Evolutionary conservation across 2,329 filamentous ascomycete genomes (phyloP).

Genomic region (Aspergillus awamori): DNA sequence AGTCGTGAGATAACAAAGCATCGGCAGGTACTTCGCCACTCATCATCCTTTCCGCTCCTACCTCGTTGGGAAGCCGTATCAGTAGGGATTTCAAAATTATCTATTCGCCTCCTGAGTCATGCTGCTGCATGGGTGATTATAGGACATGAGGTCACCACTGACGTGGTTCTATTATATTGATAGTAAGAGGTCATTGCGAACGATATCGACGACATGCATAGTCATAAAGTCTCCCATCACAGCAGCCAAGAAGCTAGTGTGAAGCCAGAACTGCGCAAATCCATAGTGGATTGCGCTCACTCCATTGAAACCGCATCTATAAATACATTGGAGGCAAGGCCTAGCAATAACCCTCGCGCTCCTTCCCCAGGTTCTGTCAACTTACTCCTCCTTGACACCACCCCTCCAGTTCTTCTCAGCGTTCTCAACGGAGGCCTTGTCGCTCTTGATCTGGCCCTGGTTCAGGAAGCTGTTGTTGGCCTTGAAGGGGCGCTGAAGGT

Average conservation of each 20-base stretch:
- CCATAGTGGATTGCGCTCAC: slow-evolving; percentile 4
- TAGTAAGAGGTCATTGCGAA: slow-evolving; percentile 1
- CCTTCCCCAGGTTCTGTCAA: background rate
- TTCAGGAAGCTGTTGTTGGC: slow-evolving; percentile 78
- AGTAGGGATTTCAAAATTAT: background rate
- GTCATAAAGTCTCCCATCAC: background rate
- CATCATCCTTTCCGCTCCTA: background rate
- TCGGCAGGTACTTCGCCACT: background rate
- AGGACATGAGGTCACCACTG: background rate
- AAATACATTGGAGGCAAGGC: slow-evolving; percentile 19
- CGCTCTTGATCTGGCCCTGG: slow-evolving; percentile 74
- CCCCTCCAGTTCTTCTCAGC: slow-evolving; percentile 55
- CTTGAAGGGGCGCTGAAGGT: slow-evolving; percentile 97
- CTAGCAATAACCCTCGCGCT: slow-evolving; percentile 5
- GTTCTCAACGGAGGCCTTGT: slow-evolving; percentile 72
- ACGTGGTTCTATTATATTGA: background rate
- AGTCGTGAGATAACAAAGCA: background rate
- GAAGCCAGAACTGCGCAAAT: slow-evolving; percentile 5
- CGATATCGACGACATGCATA: background rate
- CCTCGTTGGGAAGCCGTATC: background rate
- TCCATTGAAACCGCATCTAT: slow-evolving; percentile 19
- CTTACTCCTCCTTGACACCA: slow-evolving; percentile 55
- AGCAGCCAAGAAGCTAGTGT: background rate
- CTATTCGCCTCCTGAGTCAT: too few species aligned
- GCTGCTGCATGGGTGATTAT: background rate